A percentile compares a stretch with the other conserved stretches of the same genome.
Evolutionary conservation across 225 moss, liverwort and hornwort genomes (phyloP).

Genomic region (Ulota crispa): DNA sequence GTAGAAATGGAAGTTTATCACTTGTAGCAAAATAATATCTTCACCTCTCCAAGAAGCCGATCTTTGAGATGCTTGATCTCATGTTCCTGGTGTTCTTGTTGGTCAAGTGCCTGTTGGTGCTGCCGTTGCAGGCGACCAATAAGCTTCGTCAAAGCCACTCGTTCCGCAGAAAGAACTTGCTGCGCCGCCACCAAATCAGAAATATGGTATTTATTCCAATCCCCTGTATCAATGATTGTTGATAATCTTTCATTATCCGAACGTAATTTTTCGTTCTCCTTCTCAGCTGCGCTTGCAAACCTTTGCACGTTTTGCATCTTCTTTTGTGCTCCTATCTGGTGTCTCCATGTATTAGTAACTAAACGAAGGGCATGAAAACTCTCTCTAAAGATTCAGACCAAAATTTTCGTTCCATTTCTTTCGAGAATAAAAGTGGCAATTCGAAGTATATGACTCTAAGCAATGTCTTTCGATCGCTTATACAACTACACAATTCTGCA

Average conservation of each 20-base stretch:
- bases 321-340: conserved; percentile 65
- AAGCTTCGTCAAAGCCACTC: conserved; percentile 75
- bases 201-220: conserved; percentile 67
- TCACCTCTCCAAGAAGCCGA: conserved; percentile 63
- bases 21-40: neutral
- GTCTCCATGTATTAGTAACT: neutral
- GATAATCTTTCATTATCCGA: conserved; percentile 75
- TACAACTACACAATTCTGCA: neutral
- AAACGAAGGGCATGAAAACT: neutral
- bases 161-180: conserved; percentile 71
- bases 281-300: conserved; percentile 57
- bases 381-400: neutral
- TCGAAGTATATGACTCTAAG: neutral
- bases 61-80: conserved; percentile 71
- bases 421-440: neutral
- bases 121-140: conserved; percentile 59
- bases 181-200: conserved; percentile 57
- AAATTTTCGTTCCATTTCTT: neutral
- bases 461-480: neutral
- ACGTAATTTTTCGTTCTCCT: conserved; percentile 66
- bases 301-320: conserved; percentile 67
- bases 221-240: conserved; percentile 71
- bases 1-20: neutral
- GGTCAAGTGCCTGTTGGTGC: conserved; percentile 58
- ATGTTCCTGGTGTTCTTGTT: conserved; percentile 68